Evolutionary conservation across 176 grass and related monocot genomes (phyloP), one percentile per base, ranked within the genome.

Genomic region (Rhynchospora breviuscula): DNA sequence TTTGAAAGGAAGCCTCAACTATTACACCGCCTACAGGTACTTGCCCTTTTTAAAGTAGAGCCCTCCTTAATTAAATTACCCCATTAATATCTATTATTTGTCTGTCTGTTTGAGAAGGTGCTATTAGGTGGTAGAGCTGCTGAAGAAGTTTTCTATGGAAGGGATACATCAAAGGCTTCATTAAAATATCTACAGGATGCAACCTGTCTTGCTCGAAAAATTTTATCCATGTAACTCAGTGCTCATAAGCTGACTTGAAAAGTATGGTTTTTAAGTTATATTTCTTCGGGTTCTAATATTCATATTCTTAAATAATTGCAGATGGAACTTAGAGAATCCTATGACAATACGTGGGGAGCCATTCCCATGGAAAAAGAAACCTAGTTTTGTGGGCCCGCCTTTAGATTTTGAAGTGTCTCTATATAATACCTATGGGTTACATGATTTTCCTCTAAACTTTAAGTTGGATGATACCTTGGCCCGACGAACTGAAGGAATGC

Each of bases 181-280:
- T 65, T 87, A 67, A 87, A 87, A 46, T 87, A 87, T 81, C 76
- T 87, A 52, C 51, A 87, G 81, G 85, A 81, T 40, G 85, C 85
- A 4, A 87, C 85, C 3, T 87, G 79, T 79, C 78, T 87, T 59
- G 85, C 85, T 87, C 85, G 85, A 19, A 87, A 87, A 87, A 87
- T 87, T 9, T 58, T 87, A 87, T 52, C 49, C 49, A 52, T 52
- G 49, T 52, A 52, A 52, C 7, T 52, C 10, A 8, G 10, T 52
- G 10, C 7, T 8, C 49, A 52, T 52, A 11, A 8, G 49, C 10
- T 52, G 49, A 52, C 49, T 52, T 52, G 1, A 11, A 8, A 11
- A 40, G 35, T 40, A 40, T 40, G 2, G 7, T 52, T 52, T 52
- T 52, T 52, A 11, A 52, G 49, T 52, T 52, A 52, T 52, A 11